These are phyloP conservation scores for Ampelocalamus luodianensis DNA, from an alignment of 176 grass and related monocot species.

Conservation along the genomic window DNA sequence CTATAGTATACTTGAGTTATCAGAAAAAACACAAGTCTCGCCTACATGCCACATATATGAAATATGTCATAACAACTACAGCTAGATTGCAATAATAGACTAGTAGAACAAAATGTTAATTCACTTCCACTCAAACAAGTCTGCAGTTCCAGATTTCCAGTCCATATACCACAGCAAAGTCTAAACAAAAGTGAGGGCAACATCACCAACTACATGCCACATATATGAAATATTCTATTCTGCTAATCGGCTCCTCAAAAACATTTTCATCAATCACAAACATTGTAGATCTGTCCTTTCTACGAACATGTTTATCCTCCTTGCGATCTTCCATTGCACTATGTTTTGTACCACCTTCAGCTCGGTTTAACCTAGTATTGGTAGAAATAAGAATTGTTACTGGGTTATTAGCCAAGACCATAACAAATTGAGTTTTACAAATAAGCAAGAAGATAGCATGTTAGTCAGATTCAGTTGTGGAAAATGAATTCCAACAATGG, in stretches of 20 bases:
- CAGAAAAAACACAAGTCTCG: too few relatives aligned
- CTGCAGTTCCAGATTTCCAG: too few relatives aligned
- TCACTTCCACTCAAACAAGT: too few relatives aligned
- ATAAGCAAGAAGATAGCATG: neutral
- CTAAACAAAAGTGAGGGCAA: too few relatives aligned
- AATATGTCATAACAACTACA: too few relatives aligned
- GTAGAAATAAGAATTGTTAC: constrained; percentile 14
- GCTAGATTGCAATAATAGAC: too few relatives aligned
- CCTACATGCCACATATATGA: too few relatives aligned
- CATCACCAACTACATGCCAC: too few relatives aligned
- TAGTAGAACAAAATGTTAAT: too few relatives aligned
- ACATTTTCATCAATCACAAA: neutral
- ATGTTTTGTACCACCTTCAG: constrained; percentile 2
- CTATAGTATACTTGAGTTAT: too few relatives aligned
- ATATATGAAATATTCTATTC: neutral
- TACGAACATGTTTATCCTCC: neutral
- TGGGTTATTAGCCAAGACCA: neutral
- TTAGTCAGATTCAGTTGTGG: neutral
- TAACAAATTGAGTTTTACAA: neutral
- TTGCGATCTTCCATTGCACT: neutral
- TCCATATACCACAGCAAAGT: too few relatives aligned
- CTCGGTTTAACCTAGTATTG: constrained; percentile 1
- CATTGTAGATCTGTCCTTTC: neutral
- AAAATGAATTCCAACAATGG: neutral
- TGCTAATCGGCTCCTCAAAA: neutral